Evolutionary conservation across 2,329 filamentous ascomycete genomes (phyloP).

Genomic region (Hymenoscyphus salicellus): DNA sequence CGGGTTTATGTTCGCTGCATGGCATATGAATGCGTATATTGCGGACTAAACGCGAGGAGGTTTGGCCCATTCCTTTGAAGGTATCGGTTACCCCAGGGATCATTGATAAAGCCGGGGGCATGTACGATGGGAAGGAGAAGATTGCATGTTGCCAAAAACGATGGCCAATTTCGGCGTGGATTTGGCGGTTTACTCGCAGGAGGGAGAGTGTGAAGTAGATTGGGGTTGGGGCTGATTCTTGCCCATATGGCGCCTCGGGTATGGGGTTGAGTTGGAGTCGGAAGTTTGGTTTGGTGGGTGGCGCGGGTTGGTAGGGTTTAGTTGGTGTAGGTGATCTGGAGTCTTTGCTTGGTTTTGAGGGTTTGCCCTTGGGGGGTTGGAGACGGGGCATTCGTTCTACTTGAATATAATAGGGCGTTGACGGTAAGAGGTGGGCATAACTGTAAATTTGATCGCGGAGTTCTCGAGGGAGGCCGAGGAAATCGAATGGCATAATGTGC

Average conservation of each 20-base stretch:
- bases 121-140: slow-evolving; percentile 11
- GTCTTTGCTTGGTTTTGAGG: background rate
- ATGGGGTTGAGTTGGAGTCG: background rate
- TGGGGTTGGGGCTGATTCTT: background rate
- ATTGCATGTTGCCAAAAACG: slow-evolving; percentile 25
- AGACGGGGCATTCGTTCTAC: background rate
- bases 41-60: background rate
- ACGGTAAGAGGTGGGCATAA: slow-evolving; percentile 8
- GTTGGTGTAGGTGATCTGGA: background rate
- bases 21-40: slow-evolving; percentile 2
- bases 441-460: slow-evolving; percentile 21
- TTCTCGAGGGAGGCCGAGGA: slow-evolving; percentile 22
- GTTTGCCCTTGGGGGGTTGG: too few relatives aligned
- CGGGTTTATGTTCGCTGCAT: background rate
- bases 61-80: slow-evolving; percentile 19
- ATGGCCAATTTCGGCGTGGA: slow-evolving; percentile 22
- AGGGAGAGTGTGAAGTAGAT: slow-evolving; percentile 20
- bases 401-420: slow-evolving; percentile 1
- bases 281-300: background rate
- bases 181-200: slow-evolving; percentile 23
- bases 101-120: background rate
- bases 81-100: background rate
- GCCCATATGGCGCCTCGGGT: background rate
- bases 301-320: background rate
- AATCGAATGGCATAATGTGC: slow-evolving; percentile 12